Evolutionary conservation across 495 filamentous ascomycete genomes (phyloP), one percentile per base, ranked within the genome.

Genomic region (Penicillium herquei): DNA sequence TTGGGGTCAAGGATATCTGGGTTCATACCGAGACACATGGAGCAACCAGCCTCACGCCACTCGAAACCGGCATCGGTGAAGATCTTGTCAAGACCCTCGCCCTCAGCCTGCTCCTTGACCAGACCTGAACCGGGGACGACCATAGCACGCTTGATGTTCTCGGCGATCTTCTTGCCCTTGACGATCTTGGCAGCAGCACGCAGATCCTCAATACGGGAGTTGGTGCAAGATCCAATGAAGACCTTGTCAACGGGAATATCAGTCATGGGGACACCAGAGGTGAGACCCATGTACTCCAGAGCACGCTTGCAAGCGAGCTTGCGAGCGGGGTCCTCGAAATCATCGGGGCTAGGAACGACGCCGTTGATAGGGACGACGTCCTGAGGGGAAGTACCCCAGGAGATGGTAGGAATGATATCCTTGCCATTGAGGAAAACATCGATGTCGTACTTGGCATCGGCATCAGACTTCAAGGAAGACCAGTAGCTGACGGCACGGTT

Each of bases 11-110:
- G 83, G 62, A 98, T 96, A 72, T 98, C 94, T 0, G 94, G 92
- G 78, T 98, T 98, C 94, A 98, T 98, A 70, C 94, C 94, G 31
- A 98, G 82, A 64, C 94, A 98, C 94, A 98, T 98, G 50, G 88
- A 92, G 79, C 94, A 98, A 42, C 94, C 94, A 54, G 94, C 94
- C 80, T 98, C 94, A 55, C 94, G 83, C 93, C 93, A 98, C 69
- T 98, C 94, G 53, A 97, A 98, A 7, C 94, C 94, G 49, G 94
- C 91, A 41, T 96, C 90, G 16, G 75, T 68, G 70, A 98, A 98
- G 60, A 96, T 87, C 77, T 89, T 89, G 74, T 98, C 90, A 1
- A 98, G 85, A 49, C 92, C 92, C 70, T 98, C 94, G 0, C 81
- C 70, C 71, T 98, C 94, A 13, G 94, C 94, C 70, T 94, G 89